A percentile compares a stretch with the other conserved stretches of the same genome.
Conservation (phyloP, 192 early-diverging fungal species). For the Podila verticillata region DNA sequence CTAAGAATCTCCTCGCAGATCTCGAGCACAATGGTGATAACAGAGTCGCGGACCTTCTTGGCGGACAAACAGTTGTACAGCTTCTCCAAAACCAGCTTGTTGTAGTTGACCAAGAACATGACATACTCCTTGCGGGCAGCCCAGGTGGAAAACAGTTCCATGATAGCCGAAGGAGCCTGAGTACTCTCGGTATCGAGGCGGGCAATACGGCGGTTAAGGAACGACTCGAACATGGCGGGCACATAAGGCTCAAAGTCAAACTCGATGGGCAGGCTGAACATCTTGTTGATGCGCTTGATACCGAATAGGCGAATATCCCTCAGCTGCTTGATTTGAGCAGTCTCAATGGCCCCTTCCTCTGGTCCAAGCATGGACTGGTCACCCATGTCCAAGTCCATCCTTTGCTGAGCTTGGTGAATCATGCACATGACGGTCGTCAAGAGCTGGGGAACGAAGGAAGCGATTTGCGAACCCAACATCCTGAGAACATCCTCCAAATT, state of each 20-base stretch:
- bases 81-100: constrained; percentile 71
- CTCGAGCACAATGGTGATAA: constrained; percentile 74
- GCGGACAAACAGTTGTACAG: constrained; percentile 80
- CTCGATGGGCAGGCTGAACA: constrained; percentile 78
- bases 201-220: constrained; percentile 76
- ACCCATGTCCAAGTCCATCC: constrained; percentile 47
- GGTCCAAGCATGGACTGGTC: constrained; percentile 27
- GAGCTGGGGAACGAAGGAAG: constrained; percentile 76
- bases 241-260: constrained; percentile 86
- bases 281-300: constrained; percentile 76
- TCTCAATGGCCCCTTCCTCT: constrained; percentile 38
- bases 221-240: constrained; percentile 74
- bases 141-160: constrained; percentile 86
- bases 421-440: constrained; percentile 82
- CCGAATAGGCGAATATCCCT: constrained; percentile 74
- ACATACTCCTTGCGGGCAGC: constrained; percentile 71
- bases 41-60: constrained; percentile 80
- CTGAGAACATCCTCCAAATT: constrained; percentile 84
- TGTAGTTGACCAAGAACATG: constrained; percentile 71
- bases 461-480: constrained; percentile 79
- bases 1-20: constrained; percentile 79
- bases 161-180: constrained; percentile 82
- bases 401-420: constrained; percentile 68
- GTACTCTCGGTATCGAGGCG: constrained; percentile 85
- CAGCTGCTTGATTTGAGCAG: constrained; percentile 60